Evolutionary conservation across 306 rosid species (phyloP).

Genomic region (Dalbergia oliveri): DNA sequence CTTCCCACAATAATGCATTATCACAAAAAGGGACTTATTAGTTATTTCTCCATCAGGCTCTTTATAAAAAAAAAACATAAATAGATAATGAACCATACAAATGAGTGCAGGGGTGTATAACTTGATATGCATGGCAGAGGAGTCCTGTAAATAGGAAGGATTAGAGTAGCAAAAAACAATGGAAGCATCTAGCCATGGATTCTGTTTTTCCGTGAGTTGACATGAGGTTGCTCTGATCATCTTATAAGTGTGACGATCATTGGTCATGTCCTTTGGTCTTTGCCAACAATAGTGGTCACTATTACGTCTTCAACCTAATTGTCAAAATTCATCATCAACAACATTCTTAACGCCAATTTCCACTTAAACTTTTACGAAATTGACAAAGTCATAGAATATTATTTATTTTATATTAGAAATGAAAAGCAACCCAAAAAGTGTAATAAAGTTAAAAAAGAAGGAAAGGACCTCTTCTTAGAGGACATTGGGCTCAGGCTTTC

Average conservation of each 20-base stretch:
- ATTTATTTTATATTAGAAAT: too few species aligned
- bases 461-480: conserved; percentile 85
- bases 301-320: conserved; percentile 92
- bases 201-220: conserved; percentile 99
- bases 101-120: conserved; percentile 2
- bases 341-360: conserved; percentile 26
- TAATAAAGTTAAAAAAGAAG: not conserved
- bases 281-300: conserved; percentile 99
- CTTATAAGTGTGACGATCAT: conserved; percentile 91
- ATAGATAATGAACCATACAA: not conserved
- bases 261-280: conserved; percentile 98
- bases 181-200: conserved; percentile 98
- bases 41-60: too few species aligned
- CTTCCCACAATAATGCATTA: not conserved
- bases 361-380: conserved; percentile 9
- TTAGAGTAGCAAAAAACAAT: conserved; percentile 85
- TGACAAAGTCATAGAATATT: too few species aligned
- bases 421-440: not conserved
- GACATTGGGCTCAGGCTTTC: conserved; percentile 83
- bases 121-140: conserved; percentile 88
- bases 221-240: conserved; percentile 93
- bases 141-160: conserved; percentile 78
- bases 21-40: not conserved
- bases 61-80: not conserved
- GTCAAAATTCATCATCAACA: conserved; percentile 36